Evolutionary conservation across 129 eudicot genomes (phyloP).

Genomic region (Artemisia argyi): DNA sequence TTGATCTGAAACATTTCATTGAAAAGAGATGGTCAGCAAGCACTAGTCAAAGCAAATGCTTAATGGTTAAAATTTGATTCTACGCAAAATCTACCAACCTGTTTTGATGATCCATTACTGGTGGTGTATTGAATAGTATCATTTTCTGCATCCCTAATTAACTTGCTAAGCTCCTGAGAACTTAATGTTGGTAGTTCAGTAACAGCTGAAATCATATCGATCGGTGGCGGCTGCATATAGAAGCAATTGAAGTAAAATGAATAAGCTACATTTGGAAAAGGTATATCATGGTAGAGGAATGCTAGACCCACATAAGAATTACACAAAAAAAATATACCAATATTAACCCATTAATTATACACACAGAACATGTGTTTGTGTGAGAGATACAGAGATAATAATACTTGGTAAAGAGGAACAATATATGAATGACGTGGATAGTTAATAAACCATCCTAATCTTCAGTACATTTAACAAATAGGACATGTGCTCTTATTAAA

Average conservation of each 20-base stretch:
- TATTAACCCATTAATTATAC: not conserved
- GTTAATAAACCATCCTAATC: not conserved
- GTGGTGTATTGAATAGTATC: slow-evolving; percentile 37
- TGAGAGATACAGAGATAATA: not conserved
- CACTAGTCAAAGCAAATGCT: not conserved
- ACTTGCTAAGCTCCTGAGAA: slow-evolving; percentile 63
- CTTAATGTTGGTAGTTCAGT: slow-evolving; percentile 62
- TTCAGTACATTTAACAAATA: slow-evolving; percentile 16
- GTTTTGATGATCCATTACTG: slow-evolving; percentile 56
- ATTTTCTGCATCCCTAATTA: slow-evolving; percentile 64
- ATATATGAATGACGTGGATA: not conserved
- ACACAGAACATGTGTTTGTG: not conserved
- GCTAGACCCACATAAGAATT: no score
- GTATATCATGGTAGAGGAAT: not conserved
- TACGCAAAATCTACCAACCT: slow-evolving; percentile 45
- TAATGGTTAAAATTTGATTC: slow-evolving; percentile 19
- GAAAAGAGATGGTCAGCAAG: slow-evolving; percentile 1
- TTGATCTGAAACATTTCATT: slow-evolving; percentile 60
- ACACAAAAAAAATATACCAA: not conserved
- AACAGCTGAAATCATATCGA: slow-evolving; percentile 72
- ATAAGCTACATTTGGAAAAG: slow-evolving; percentile 2
- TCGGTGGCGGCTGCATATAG: slow-evolving; percentile 57
- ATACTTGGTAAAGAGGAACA: no score
- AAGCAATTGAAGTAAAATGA: slow-evolving; percentile 17
- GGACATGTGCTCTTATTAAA: slow-evolving; percentile 1